Evolutionary conservation across 192 early-diverging fungal species (phyloP).

Genomic region (Powellomyces hirtus): DNA sequence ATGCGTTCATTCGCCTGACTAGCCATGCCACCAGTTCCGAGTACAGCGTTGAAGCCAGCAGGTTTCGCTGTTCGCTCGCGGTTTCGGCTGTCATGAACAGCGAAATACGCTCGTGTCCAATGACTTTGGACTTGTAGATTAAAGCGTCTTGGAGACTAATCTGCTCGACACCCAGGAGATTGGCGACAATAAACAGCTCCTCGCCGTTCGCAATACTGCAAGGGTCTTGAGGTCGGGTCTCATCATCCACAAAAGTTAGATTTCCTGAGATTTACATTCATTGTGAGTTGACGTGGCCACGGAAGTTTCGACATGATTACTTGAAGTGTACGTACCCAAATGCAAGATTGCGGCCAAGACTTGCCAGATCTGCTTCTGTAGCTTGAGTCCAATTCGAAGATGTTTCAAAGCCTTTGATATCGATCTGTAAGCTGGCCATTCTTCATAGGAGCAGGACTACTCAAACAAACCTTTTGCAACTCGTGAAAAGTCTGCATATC

Average conservation of each 20-base stretch:
- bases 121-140: conserved; percentile 77
- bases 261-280: conserved; percentile 41
- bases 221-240: conserved; percentile 60
- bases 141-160: conserved; percentile 72
- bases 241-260: conserved; percentile 69
- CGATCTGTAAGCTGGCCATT: too few relatives aligned
- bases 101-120: conserved; percentile 80
- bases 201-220: conserved; percentile 68
- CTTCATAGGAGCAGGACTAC: conserved; percentile 29
- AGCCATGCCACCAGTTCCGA: conserved; percentile 73
- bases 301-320: background rate
- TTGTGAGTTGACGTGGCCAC: too few relatives aligned
- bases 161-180: conserved; percentile 76
- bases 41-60: conserved; percentile 75
- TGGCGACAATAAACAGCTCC: conserved; percentile 71
- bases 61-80: conserved; percentile 72
- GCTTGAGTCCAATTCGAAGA: conserved; percentile 78
- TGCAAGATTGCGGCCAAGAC: conserved; percentile 81
- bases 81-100: conserved; percentile 72
- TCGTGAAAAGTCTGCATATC: conserved; percentile 55
- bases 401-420: conserved; percentile 63
- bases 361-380: conserved; percentile 82
- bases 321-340: conserved; percentile 54
- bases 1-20: conserved; percentile 81
- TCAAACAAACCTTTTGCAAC: conserved; percentile 51